phyloP scores from a whole-genome alignment of 2,329 filamentous ascomycete species.

The Blastomyces percursus region DNA sequence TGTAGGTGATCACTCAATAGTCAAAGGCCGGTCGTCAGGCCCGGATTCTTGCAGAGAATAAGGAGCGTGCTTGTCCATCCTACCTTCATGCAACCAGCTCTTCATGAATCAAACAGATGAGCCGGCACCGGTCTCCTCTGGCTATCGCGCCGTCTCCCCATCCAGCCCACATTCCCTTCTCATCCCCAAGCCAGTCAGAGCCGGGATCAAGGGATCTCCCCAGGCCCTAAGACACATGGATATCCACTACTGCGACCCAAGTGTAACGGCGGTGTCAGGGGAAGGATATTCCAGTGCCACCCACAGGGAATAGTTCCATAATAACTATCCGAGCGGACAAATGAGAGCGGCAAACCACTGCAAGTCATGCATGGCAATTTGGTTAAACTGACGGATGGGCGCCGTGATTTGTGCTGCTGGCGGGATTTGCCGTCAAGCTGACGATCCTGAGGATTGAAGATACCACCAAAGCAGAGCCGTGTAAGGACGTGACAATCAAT shows the following conservation, averaged over 20 bases:
- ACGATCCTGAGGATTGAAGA: background rate
- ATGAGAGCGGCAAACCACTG: background rate
- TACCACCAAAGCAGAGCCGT: background rate
- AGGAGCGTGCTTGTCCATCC: background rate
- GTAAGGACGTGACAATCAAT: background rate
- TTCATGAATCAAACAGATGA: background rate
- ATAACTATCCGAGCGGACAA: background rate
- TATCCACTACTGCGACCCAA: conserved; percentile 1
- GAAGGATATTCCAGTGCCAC: background rate
- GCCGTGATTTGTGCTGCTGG: background rate
- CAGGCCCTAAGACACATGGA: background rate
- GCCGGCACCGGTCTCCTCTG: background rate
- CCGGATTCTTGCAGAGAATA: background rate
- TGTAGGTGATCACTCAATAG: background rate
- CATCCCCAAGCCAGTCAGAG: background rate
- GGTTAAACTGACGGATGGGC: background rate
- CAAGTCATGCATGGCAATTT: background rate
- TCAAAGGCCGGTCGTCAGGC: background rate
- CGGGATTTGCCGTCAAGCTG: background rate
- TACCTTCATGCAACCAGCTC: background rate
- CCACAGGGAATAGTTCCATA: background rate
- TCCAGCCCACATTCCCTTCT: no score
- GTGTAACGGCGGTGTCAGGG: conserved; percentile 1
- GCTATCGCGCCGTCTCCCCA: background rate
- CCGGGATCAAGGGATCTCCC: background rate